Percentiles rank a stretch among this genome's conserved stretches.
phyloP scores from a whole-genome alignment of 164 flowering plant genomes.

The Chimonanthus praecox region DNA sequence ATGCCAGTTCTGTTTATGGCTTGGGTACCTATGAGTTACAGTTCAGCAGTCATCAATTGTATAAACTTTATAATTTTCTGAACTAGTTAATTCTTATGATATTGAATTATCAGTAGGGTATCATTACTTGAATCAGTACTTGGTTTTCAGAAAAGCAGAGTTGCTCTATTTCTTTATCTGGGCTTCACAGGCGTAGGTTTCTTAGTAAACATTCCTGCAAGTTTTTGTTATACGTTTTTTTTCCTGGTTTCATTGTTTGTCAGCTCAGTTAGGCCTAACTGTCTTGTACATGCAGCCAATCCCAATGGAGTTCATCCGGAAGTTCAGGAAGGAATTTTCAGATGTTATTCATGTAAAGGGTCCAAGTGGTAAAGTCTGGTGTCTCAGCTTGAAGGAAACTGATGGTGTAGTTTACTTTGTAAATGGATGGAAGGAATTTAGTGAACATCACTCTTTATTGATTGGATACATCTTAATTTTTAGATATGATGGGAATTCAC shows the following conservation, averaged over 20 bases:
- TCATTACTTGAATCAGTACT: not conserved
- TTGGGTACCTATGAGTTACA: too few species aligned
- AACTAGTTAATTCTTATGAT: not conserved
- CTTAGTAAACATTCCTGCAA: not conserved
- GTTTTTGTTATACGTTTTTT: not conserved
- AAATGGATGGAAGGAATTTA: constrained; percentile 32
- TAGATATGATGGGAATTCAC: constrained; percentile 24
- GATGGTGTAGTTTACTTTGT: constrained; percentile 16
- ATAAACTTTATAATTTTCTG: not conserved
- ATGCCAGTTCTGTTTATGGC: too few species aligned
- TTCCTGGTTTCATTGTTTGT: not conserved
- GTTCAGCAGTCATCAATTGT: not conserved
- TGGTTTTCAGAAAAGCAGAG: not conserved
- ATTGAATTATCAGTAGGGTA: not conserved
- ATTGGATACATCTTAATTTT: constrained; percentile 28
- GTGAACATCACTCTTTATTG: constrained; percentile 17
- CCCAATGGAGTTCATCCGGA: constrained; percentile 14
- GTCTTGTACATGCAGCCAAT: constrained; percentile 1
- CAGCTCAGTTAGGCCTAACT: not conserved
- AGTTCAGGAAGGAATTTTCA: constrained; percentile 14
- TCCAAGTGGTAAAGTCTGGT: constrained; percentile 4
- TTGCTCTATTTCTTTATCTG: not conserved
- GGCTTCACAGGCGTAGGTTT: too few species aligned
- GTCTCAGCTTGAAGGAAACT: constrained; percentile 1
- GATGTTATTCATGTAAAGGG: not conserved